A percentile compares a stretch with the other conserved stretches of the same genome.
phyloP scores from a whole-genome alignment of 441 rosid genomes.

The Erodium chrysanthum region DNA sequence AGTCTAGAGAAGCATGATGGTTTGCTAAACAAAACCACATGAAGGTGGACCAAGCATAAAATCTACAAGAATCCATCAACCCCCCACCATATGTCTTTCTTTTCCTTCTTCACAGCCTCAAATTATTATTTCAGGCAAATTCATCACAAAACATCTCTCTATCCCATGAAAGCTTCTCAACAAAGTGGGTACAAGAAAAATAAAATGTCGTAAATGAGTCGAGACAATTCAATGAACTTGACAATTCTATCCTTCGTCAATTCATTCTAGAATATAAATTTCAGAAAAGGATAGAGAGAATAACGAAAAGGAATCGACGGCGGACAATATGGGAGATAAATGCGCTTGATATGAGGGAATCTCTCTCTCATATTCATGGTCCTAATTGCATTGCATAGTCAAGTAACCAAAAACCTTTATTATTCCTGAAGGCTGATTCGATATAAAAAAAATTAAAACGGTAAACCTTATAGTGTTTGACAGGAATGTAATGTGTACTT shows the following conservation, averaged over 20 bases:
- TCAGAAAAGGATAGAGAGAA: neutral
- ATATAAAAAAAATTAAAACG: too few relatives aligned
- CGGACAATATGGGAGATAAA: too few relatives aligned
- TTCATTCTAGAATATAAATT: neutral
- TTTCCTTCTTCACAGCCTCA: neutral
- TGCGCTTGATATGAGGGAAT: too few relatives aligned
- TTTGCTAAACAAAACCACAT: too few relatives aligned
- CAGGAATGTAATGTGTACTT: too few relatives aligned
- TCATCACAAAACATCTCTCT: neutral
- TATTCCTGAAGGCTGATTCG: too few relatives aligned
- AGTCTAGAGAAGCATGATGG: too few relatives aligned
- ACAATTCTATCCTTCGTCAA: neutral
- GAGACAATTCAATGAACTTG: neutral
- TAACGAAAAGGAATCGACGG: neutral
- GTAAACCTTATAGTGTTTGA: too few relatives aligned
- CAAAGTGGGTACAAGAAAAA: neutral
- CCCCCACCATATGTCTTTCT: neutral
- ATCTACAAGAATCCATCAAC: neutral
- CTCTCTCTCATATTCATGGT: too few relatives aligned
- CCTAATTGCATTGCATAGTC: too few relatives aligned
- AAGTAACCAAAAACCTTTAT: too few relatives aligned
- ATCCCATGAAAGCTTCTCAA: neutral
- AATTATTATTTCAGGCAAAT: too few relatives aligned
- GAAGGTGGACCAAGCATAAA: neutral
- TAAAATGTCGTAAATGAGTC: neutral